Conservation (phyloP, 2,329 filamentous ascomycete species). For the Tolypocladium endophyticum region DNA sequence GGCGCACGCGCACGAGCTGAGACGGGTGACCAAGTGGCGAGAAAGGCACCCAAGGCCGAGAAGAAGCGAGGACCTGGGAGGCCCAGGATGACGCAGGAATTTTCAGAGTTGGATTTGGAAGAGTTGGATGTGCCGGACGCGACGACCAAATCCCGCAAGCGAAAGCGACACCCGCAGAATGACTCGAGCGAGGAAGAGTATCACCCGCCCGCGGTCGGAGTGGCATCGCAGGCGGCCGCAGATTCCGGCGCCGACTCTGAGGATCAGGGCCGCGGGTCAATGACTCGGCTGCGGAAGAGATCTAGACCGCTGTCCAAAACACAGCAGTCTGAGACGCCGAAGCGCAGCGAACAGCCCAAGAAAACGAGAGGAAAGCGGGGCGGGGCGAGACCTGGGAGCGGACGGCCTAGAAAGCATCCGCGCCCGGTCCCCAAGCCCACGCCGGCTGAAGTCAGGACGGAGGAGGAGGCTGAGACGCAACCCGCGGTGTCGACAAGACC, state of each 20-base stretch:
- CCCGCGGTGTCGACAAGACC: neutral
- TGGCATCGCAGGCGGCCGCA: constrained; percentile 8
- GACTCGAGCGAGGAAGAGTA: constrained; percentile 20
- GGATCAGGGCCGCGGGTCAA: constrained; percentile 7
- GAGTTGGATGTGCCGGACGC: constrained; percentile 4
- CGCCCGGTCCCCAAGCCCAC: constrained; percentile 8
- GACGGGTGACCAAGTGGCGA: constrained; percentile 9
- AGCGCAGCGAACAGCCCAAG: constrained; percentile 14
- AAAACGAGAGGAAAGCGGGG: constrained; percentile 25
- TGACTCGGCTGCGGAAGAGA: constrained; percentile 16
- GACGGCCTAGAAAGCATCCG: constrained; percentile 27
- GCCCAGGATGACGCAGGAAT: constrained; percentile 4
- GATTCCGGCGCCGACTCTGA: constrained; percentile 15
- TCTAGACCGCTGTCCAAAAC: constrained; percentile 5
- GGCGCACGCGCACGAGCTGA: constrained; percentile 8
- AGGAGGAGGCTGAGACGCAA: neutral
- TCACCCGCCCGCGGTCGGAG: constrained; percentile 13
- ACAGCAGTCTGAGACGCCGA: constrained; percentile 5
- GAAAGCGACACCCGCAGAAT: constrained; percentile 15
- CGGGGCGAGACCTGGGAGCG: constrained; percentile 26
- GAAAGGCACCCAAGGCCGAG: constrained; percentile 11
- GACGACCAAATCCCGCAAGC: constrained; percentile 11
- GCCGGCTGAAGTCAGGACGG: constrained; percentile 1
- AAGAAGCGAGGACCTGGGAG: constrained; percentile 13
- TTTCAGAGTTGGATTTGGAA: constrained; percentile 9